Conservation (phyloP, 2,329 filamentous ascomycete genomes). For the Aspergillus candidus region DNA sequence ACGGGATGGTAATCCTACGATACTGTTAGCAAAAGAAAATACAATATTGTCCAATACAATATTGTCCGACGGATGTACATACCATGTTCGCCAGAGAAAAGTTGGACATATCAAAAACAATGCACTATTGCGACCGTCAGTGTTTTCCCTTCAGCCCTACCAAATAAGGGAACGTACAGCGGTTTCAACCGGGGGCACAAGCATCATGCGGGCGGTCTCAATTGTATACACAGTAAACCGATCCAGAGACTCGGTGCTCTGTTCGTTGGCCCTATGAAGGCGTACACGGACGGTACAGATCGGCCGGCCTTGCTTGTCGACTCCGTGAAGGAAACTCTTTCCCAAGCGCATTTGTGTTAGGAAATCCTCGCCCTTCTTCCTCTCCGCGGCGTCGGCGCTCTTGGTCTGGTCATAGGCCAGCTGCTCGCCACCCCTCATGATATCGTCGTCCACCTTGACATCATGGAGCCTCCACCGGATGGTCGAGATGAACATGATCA, state of each 20-base stretch:
- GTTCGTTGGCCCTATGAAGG: conserved; percentile 74
- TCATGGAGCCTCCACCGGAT: conserved; percentile 84
- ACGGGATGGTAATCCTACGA: conserved; percentile 81
- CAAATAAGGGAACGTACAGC: conserved; percentile 57
- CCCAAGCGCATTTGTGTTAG: conserved; percentile 78
- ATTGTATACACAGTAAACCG: conserved; percentile 90
- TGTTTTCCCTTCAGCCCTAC: conserved; percentile 8
- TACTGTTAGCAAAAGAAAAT: conserved; percentile 1
- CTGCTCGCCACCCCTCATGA: conserved; percentile 71
- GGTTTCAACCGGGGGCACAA: conserved; percentile 77
- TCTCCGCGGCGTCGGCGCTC: conserved; percentile 53
- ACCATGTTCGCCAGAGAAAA: conserved; percentile 95
- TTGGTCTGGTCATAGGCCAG: conserved; percentile 57
- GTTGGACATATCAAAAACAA: conserved; percentile 92
- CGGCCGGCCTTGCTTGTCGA: conserved; percentile 76
- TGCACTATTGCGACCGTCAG: conserved; percentile 53
- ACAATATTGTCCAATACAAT: neutral
- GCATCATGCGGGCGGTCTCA: conserved; percentile 81
- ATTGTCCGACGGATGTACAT: conserved; percentile 19
- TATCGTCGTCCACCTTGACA: conserved; percentile 82
- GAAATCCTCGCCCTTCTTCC: conserved; percentile 71
- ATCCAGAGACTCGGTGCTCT: conserved; percentile 75
- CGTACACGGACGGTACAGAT: conserved; percentile 80
- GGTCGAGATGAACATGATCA: conserved; percentile 90
- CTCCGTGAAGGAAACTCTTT: conserved; percentile 86